Percentiles rank a stretch among this genome's conserved stretches.
phyloP scores from a whole-genome alignment of 2,329 filamentous ascomycete species.

The Beauveria medogensis region DNA sequence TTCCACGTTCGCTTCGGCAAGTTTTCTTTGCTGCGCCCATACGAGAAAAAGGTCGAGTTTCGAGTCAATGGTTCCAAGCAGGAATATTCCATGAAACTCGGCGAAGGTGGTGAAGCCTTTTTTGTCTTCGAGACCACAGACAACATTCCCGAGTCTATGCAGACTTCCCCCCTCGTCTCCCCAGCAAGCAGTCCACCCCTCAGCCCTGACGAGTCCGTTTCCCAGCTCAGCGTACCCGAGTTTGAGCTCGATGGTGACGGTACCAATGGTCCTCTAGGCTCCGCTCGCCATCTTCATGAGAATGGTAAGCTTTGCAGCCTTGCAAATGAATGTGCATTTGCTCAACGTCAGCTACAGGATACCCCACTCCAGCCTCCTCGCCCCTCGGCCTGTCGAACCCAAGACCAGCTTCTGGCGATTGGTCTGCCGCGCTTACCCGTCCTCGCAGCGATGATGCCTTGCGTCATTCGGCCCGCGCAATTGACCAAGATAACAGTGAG shows the following conservation, averaged over 20 bases:
- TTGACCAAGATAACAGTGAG: constrained; percentile 27
- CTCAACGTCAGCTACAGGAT: constrained; percentile 25
- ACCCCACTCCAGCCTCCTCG: constrained; percentile 44
- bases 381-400: constrained; percentile 31
- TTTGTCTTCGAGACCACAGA: constrained; percentile 96
- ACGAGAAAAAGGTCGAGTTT: constrained; percentile 98
- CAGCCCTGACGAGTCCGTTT: constrained; percentile 24
- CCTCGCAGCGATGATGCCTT: constrained; percentile 49
- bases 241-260: constrained; percentile 52
- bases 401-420: constrained; percentile 43
- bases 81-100: constrained; percentile 95
- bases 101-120: constrained; percentile 95
- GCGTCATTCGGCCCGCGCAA: constrained; percentile 35
- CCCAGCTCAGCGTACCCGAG: constrained; percentile 55
- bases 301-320: constrained; percentile 21
- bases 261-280: not conserved
- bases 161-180: constrained; percentile 89
- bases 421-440: constrained; percentile 36
- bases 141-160: constrained; percentile 82
- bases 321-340: not conserved
- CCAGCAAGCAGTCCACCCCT: constrained; percentile 79
- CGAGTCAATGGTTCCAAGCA: constrained; percentile 87
- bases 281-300: constrained; percentile 22
- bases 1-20: constrained; percentile 99
- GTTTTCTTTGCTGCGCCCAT: constrained; percentile 89